Evolutionary conservation across 2,329 filamentous ascomycete species (phyloP).

Genomic region (Myriosclerotinia scirpicola): DNA sequence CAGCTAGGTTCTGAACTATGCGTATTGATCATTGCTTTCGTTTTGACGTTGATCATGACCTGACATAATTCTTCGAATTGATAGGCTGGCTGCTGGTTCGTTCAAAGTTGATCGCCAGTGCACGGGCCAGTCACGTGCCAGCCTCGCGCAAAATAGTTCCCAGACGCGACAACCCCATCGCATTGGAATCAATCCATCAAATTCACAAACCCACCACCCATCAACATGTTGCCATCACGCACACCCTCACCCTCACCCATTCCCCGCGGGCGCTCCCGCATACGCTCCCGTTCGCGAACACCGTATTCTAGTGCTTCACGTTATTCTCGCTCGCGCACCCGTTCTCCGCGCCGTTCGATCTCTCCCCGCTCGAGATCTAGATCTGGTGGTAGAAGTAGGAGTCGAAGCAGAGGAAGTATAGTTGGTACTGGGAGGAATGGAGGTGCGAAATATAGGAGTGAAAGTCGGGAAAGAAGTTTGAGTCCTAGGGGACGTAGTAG

Average conservation of each 20-base stretch:
- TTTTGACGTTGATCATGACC: no score
- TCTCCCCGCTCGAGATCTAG: constrained; percentile 38
- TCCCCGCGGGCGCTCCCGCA: constrained; percentile 32
- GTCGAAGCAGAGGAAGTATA: constrained; percentile 24
- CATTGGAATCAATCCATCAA: constrained; percentile 18
- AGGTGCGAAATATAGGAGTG: constrained; percentile 30
- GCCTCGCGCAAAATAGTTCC: constrained; percentile 15
- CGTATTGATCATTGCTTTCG: no score
- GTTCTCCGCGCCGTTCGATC: constrained; percentile 37
- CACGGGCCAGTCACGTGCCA: constrained; percentile 1
- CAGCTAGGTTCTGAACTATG: no score
- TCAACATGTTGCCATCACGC: constrained; percentile 32
- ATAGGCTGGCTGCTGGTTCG: no score
- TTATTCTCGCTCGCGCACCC: constrained; percentile 31
- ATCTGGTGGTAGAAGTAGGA: constrained; percentile 36
- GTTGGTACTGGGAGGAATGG: constrained; percentile 7
- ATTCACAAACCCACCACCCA: neutral
- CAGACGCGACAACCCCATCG: constrained; percentile 19
- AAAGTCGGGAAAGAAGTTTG: constrained; percentile 37
- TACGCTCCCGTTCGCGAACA: constrained; percentile 36
- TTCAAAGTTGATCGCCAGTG: no score
- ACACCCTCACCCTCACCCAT: constrained; percentile 31
- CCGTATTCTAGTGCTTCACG: constrained; percentile 36
- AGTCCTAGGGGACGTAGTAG: constrained; percentile 38
- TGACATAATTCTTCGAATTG: no score